A percentile compares a stretch with the other conserved stretches of the same genome.
Conservation (phyloP, 345 rosid species). For the Eucalyptus regnans region DNA sequence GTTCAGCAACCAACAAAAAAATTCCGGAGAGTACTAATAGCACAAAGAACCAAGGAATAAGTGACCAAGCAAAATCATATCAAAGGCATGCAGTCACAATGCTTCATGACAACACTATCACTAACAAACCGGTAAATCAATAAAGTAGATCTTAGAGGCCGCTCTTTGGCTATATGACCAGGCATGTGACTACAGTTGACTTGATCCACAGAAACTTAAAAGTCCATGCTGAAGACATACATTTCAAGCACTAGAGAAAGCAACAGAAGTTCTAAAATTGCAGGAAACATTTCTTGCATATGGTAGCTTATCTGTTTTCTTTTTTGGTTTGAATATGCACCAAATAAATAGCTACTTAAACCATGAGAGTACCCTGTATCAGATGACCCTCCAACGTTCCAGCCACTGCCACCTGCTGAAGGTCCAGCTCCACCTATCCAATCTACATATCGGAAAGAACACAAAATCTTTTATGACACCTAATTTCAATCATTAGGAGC, state of each 20-base stretch:
- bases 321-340: not conserved
- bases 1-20: not conserved
- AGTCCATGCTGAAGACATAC: not conserved
- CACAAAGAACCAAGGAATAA: not conserved
- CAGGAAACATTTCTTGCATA: not conserved
- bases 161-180: not conserved
- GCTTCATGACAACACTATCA: not conserved
- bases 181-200: not conserved
- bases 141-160: not conserved
- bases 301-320: not conserved
- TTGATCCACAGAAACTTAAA: not conserved
- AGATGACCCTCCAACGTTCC: constrained; percentile 51
- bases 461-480: not conserved
- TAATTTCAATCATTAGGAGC: not conserved
- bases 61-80: not conserved
- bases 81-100: not conserved
- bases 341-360: not conserved
- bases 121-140: not conserved
- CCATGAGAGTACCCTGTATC: constrained; percentile 34
- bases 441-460: constrained; percentile 13
- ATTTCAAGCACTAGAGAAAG: not conserved
- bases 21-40: not conserved
- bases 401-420: constrained; percentile 40
- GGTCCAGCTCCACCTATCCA: constrained; percentile 62
- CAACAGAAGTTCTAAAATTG: not conserved